phyloP scores from a whole-genome alignment of 345 rosid genomes.

The Melaleuca alternifolia region DNA sequence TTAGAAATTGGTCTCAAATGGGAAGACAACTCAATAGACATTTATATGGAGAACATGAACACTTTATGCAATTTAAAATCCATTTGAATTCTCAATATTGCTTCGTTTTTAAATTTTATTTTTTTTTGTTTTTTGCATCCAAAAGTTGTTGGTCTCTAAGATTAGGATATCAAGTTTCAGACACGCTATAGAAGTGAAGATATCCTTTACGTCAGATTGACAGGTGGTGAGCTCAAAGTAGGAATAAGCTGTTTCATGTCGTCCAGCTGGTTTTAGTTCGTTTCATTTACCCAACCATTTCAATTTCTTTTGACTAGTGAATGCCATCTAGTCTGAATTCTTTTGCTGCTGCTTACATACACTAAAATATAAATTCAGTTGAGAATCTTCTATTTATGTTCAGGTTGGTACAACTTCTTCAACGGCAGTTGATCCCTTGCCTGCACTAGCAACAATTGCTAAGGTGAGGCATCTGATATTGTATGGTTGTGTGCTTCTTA shows the following conservation, averaged over 20 bases:
- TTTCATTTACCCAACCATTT: not conserved
- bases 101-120: too few relatives aligned
- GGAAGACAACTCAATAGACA: not conserved
- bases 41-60: not conserved
- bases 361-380: not conserved
- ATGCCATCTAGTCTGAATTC: not conserved
- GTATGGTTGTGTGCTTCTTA: not conserved
- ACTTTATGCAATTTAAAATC: not conserved
- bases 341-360: not conserved
- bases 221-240: too few relatives aligned
- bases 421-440: conserved; percentile 74
- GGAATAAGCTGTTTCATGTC: too few relatives aligned
- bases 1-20: not conserved
- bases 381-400: conserved; percentile 1
- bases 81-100: too few relatives aligned
- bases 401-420: conserved; percentile 93
- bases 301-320: not conserved
- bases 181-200: too few relatives aligned
- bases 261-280: too few relatives aligned
- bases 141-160: too few relatives aligned
- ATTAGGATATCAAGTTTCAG: too few relatives aligned
- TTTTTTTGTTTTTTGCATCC: too few relatives aligned
- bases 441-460: conserved; percentile 52
- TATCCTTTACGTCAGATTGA: too few relatives aligned
- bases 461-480: conserved; percentile 21